Percentiles rank a stretch among this genome's conserved stretches.
Evolutionary conservation across 2,329 filamentous ascomycete genomes (phyloP).

Genomic region (Albophoma yamanashiensis): DNA sequence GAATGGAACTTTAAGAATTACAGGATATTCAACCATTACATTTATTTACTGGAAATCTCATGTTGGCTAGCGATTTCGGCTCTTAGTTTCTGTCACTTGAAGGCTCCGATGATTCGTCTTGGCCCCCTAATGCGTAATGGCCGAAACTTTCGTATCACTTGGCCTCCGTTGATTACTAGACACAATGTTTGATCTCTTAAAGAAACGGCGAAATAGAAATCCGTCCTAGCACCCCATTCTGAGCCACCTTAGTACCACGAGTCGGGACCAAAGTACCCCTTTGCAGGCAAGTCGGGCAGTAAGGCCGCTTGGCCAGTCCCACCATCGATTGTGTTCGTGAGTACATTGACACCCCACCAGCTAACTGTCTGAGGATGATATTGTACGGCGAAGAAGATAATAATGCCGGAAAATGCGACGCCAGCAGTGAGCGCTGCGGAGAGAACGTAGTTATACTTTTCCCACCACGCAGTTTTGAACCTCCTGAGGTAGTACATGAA

Average conservation of each 20-base stretch:
- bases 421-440: slow-evolving; percentile 27
- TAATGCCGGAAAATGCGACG: slow-evolving; percentile 27
- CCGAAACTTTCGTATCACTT: too few species aligned
- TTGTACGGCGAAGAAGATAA: slow-evolving; percentile 30
- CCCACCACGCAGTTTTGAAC: slow-evolving; percentile 29
- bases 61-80: too few species aligned
- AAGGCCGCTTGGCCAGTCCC: slow-evolving; percentile 2
- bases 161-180: too few species aligned
- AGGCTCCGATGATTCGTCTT: too few species aligned
- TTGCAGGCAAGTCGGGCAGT: slow-evolving; percentile 1
- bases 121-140: too few species aligned
- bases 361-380: slow-evolving; percentile 23
- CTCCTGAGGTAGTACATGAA: slow-evolving; percentile 33
- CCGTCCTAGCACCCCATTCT: too few species aligned
- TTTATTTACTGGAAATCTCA: too few species aligned
- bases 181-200: too few species aligned
- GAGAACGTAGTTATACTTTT: slow-evolving; percentile 34
- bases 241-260: background rate
- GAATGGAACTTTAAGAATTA: too few species aligned
- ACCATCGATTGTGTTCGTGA: slow-evolving; percentile 7
- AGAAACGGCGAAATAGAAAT: too few species aligned
- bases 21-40: too few species aligned
- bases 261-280: slow-evolving; percentile 6
- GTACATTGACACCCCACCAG: slow-evolving; percentile 30
- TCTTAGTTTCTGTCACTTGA: too few species aligned